These are phyloP conservation scores for Cyberlindnera bimundalis DNA, from an alignment of 805 yeast species.

Conservation along the genomic window DNA sequence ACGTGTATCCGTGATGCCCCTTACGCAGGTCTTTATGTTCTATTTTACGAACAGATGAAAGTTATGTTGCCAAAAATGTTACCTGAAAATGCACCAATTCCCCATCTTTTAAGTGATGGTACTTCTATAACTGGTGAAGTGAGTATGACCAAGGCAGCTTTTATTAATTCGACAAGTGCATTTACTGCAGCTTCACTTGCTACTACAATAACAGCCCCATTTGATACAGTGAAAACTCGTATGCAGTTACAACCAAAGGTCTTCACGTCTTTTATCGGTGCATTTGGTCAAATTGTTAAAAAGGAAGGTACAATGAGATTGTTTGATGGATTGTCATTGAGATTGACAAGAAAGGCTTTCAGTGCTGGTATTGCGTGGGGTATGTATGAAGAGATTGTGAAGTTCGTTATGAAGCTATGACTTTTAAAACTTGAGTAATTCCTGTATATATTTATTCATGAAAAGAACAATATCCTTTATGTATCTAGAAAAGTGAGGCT, in stretches of 20 bases:
- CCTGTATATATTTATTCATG: constrained; percentile 4
- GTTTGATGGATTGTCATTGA: constrained; percentile 79
- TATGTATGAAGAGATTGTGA: constrained; percentile 84
- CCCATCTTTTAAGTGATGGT: constrained; percentile 14
- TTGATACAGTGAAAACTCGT: constrained; percentile 89
- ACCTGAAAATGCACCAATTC: not conserved
- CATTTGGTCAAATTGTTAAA: constrained; percentile 36
- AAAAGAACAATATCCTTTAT: no score
- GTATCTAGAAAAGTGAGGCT: not conserved
- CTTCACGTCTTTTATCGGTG: constrained; percentile 40
- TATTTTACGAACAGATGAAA: constrained; percentile 78
- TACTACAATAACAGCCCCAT: constrained; percentile 88
- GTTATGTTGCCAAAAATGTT: constrained; percentile 42
- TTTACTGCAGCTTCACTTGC: constrained; percentile 73
- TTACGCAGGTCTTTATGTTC: constrained; percentile 88
- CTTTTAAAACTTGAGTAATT: no score
- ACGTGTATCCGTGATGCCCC: constrained; percentile 93
- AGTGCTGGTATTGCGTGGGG: constrained; percentile 98
- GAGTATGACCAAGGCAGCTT: constrained; percentile 42
- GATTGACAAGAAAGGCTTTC: constrained; percentile 80
- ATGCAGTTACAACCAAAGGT: constrained; percentile 67
- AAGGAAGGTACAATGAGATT: constrained; percentile 52
- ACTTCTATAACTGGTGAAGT: constrained; percentile 12
- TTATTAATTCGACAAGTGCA: constrained; percentile 75
- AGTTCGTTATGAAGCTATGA: constrained; percentile 18